Conservation (phyloP, 345 rosid genomes). For the Mallotus nudiflorus region DNA sequence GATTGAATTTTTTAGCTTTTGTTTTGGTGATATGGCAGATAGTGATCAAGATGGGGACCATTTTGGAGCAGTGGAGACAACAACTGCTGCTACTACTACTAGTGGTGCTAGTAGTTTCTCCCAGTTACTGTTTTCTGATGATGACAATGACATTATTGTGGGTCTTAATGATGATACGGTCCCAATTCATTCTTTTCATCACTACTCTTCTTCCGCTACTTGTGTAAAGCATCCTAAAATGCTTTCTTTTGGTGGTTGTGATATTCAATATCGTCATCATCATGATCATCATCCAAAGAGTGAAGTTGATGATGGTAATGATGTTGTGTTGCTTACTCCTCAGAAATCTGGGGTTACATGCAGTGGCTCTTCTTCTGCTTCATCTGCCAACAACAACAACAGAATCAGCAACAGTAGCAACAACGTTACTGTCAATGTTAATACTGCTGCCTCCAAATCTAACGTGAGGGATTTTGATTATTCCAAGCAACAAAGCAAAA, state of each 20-base stretch:
- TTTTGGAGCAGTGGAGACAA: constrained; percentile 14
- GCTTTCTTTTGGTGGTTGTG: constrained; percentile 68
- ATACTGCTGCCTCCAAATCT: constrained; percentile 20
- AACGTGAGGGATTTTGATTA: constrained; percentile 28
- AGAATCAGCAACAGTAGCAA: not conserved
- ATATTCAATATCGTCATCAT: constrained; percentile 5
- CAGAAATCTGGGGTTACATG: constrained; percentile 44
- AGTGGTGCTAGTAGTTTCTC: constrained; percentile 47
- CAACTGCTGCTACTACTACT: not conserved
- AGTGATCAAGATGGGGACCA: constrained; percentile 37
- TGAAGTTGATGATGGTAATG: constrained; percentile 17
- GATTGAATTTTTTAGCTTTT: not conserved
- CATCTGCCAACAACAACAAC: constrained; percentile 31
- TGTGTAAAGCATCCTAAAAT: constrained; percentile 51
- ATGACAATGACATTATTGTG: constrained; percentile 30
- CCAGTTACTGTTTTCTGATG: constrained; percentile 52
- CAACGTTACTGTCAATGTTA: constrained; percentile 2
- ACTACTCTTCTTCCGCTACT: constrained; percentile 13
- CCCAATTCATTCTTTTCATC: not conserved
- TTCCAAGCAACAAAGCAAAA: not conserved
- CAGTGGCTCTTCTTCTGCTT: constrained; percentile 45
- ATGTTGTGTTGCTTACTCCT: constrained; percentile 21
- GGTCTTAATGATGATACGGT: constrained; percentile 24
- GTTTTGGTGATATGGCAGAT: constrained; percentile 42
- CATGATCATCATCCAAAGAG: not conserved